Evolutionary conservation across 2,329 filamentous ascomycete genomes (phyloP), one percentile per base, ranked within the genome.

Genomic region (Aureobasidium sp.): DNA sequence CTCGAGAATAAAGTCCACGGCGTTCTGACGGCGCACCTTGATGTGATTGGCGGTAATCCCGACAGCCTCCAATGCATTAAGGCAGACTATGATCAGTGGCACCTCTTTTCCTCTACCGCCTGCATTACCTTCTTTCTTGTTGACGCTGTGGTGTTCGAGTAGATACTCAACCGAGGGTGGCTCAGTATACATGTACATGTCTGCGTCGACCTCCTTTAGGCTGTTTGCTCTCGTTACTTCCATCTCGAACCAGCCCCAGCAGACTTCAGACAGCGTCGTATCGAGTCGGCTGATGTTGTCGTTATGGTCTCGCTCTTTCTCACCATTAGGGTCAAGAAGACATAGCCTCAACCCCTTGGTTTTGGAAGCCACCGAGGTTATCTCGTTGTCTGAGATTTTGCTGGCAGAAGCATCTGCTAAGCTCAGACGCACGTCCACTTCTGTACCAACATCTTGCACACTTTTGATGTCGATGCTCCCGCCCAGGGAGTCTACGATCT

Each of bases 391-490:
- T 25, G 34, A 14, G 1, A 39, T 12, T 6, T 45, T 25, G 25
- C 7, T 14, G 6, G 29, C 7, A 11, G 45, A 7, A 2, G 41
- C 8, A 1, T 63, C 39, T 49, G 55, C 47, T 17, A 48, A 27
- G 34, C 56, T 59, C 20, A 64, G 11, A 22, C 58, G 59, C 3
- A 63, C 48, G 5, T 63, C 62, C 6, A 63, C n/a, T 17, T 63
- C 62, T 0, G 84, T 87, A 1, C 85, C 85, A 41, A 78, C 75
- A 1, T 79, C 78, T 11, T 77, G 74, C 59, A 64, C 76, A 56
- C 79, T 84, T 22, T 65, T 77, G 37, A 88, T 78, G 9, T 82
- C 78, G 47, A 89, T 83, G 7, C 75, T 78, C 0, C 86, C 86
- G 31, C 80, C 79, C 0, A 89, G 73, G 29, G 83, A 81, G 51